Conservation (phyloP, 176 grass and related monocot species). For the Zea luxurians region DNA sequence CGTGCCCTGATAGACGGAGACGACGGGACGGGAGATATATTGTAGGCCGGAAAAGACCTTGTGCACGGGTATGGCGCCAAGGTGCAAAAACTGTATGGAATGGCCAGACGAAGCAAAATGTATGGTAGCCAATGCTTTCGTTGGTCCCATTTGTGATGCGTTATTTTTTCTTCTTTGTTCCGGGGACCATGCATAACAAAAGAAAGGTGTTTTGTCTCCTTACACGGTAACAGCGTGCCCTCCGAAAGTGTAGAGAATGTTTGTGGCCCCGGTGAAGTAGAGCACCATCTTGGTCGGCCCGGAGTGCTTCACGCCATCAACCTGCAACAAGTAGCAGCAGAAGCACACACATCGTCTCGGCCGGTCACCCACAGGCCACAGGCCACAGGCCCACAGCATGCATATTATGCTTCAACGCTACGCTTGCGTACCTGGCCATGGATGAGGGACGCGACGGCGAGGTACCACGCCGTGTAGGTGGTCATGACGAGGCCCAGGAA, state of each 20-base stretch:
- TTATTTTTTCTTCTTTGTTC: too few relatives aligned
- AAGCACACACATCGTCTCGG: too few relatives aligned
- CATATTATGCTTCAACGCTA: background rate
- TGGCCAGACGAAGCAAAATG: too few relatives aligned
- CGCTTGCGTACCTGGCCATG: slow-evolving; percentile 72
- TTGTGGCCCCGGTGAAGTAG: slow-evolving; percentile 97
- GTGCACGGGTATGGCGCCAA: too few relatives aligned
- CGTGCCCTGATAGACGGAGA: too few relatives aligned
- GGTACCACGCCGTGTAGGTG: slow-evolving; percentile 98
- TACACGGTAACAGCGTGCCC: slow-evolving; percentile 99
- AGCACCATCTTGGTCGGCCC: slow-evolving; percentile 93
- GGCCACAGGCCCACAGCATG: background rate
- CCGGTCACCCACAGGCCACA: background rate
- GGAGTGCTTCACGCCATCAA: slow-evolving; percentile 90
- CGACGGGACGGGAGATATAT: too few relatives aligned
- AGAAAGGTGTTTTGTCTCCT: slow-evolving; percentile 48
- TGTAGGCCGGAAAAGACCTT: too few relatives aligned
- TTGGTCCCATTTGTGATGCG: too few relatives aligned
- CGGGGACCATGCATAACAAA: background rate
- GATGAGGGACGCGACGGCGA: slow-evolving; percentile 83
- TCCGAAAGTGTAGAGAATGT: slow-evolving; percentile 99
- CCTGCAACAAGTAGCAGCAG: slow-evolving; percentile 38
- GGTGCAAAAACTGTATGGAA: too few relatives aligned
- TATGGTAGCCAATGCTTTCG: too few relatives aligned
- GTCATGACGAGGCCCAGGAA: slow-evolving; percentile 98